These are phyloP conservation scores for Suillus americanus DNA, from an alignment of 768 basidiomycete species.

Conservation along the genomic window DNA sequence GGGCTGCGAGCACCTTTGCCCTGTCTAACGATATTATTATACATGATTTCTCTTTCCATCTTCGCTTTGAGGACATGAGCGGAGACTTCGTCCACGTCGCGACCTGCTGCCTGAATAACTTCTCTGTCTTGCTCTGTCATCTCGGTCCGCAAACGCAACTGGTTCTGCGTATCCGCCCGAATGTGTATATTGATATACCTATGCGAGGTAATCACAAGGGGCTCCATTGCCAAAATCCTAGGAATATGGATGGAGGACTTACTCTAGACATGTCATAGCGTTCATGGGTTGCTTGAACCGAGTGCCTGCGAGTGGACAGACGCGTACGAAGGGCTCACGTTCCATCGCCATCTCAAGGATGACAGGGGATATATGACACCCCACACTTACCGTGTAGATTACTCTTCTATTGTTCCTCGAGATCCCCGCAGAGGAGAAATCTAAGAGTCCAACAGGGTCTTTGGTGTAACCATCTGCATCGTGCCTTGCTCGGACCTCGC, in stretches of 20 bases:
- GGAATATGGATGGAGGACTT: neutral
- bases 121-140: slow-evolving; percentile 18
- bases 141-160: slow-evolving; percentile 14
- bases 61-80: neutral
- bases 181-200: slow-evolving; percentile 14
- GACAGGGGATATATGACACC: neutral
- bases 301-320: neutral
- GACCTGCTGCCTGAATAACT: slow-evolving; percentile 6
- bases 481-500: neutral
- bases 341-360: neutral
- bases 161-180: slow-evolving; percentile 17
- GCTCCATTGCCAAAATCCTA: neutral
- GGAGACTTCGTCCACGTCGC: neutral
- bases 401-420: neutral
- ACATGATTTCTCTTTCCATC: neutral
- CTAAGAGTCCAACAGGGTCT: neutral
- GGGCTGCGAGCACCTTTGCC: neutral
- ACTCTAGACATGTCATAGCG: neutral
- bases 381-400: neutral
- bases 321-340: neutral
- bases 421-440: neutral
- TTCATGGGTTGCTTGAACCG: neutral
- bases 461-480: neutral
- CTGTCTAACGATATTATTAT: neutral
- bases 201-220: neutral